Base-by-base conservation (phyloP, 441 rosid species). In the Populus hybrid region DNA sequence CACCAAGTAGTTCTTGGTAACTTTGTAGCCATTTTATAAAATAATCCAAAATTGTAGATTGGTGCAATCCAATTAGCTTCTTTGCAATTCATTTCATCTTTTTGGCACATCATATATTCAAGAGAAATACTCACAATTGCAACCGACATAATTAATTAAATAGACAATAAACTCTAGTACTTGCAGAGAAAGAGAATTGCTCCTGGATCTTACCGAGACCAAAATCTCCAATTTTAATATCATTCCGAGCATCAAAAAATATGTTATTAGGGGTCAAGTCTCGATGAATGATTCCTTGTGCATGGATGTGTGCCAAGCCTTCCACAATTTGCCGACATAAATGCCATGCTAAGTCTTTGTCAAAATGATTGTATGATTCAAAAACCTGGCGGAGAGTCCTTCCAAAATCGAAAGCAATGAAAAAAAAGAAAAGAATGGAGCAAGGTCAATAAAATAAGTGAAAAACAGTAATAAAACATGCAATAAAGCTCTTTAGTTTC, bases 191-290 rank as follows among this genome's bases (percentile, higher is more conserved):
- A 8, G n/a, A 68, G n/a, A 30, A 68, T 34, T 19, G 18, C 38
- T 74, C 35, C 66, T 73, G 53, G 57, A 76, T 74, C 95, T 83
- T 89, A 96, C 99, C 99, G 74, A 96, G 96, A 71, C 99, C 99
- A 78, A 96, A 96, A 84, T 96, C 99, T 26, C 99, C 98, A 81
- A 96, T 96, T 85, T 96, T 96, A 81, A 96, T 87, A 80, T 96
- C 99, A 85, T 85, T 87, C 65, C 99, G 98, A 59, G 99, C 94
- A 88, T 91, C 98, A 87, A 94, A 96, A 81, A 96, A 96, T 75
- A 96, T 96, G 82, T 96, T 96, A 80, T 82, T 96, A 0, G 99
- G 99, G n/a, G 99, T 96, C 81, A 96, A 87, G 86, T 96, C 99
- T 50, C 99, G 89, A 88, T 96, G 99, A 85, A 96, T 94, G 78